Evolutionary conservation across 768 basidiomycete genomes (phyloP).

Genomic region (Tubosaeta sp.): DNA sequence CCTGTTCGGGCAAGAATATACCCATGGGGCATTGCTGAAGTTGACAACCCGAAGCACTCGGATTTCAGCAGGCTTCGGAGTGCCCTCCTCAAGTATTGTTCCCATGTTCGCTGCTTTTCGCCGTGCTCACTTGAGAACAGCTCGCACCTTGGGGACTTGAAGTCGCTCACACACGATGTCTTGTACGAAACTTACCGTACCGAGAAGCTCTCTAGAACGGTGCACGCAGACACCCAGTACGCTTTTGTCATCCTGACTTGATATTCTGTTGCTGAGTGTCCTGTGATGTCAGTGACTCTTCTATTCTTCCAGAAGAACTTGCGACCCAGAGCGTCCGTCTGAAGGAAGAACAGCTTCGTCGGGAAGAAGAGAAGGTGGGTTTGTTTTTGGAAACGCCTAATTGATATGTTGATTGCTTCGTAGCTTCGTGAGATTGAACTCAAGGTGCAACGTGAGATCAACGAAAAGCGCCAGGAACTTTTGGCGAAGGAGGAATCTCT

Average conservation of each 20-base stretch:
- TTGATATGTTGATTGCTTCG: slow-evolving; percentile 11
- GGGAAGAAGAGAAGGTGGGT: slow-evolving; percentile 90
- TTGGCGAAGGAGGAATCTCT: slow-evolving; percentile 95
- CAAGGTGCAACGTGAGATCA: slow-evolving; percentile 96
- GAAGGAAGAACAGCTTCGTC: slow-evolving; percentile 97
- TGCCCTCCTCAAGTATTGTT: slow-evolving; percentile 78
- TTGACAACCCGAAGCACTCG: slow-evolving; percentile 99
- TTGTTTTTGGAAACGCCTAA: background rate
- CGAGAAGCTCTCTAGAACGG: slow-evolving; percentile 91
- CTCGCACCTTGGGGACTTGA: slow-evolving; percentile 92
- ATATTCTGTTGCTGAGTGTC: slow-evolving; percentile 22
- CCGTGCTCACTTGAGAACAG: slow-evolving; percentile 36
- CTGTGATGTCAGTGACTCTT: slow-evolving; percentile 58
- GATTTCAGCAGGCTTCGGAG: slow-evolving; percentile 93
- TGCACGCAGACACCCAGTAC: slow-evolving; percentile 74
- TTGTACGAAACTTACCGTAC: slow-evolving; percentile 97
- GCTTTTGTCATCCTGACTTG: slow-evolving; percentile 10
- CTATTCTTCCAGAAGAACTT: slow-evolving; percentile 93
- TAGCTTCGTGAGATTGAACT: slow-evolving; percentile 96
- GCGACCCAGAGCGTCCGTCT: slow-evolving; percentile 95
- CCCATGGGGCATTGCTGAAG: slow-evolving; percentile 98
- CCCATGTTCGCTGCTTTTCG: background rate
- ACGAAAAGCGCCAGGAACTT: slow-evolving; percentile 94
- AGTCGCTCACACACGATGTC: slow-evolving; percentile 89
- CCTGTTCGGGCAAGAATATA: slow-evolving; percentile 91